These are phyloP conservation scores for Triangularia verruculosa DNA, from an alignment of 2,329 filamentous ascomycete genomes.

Conservation along the genomic window DNA sequence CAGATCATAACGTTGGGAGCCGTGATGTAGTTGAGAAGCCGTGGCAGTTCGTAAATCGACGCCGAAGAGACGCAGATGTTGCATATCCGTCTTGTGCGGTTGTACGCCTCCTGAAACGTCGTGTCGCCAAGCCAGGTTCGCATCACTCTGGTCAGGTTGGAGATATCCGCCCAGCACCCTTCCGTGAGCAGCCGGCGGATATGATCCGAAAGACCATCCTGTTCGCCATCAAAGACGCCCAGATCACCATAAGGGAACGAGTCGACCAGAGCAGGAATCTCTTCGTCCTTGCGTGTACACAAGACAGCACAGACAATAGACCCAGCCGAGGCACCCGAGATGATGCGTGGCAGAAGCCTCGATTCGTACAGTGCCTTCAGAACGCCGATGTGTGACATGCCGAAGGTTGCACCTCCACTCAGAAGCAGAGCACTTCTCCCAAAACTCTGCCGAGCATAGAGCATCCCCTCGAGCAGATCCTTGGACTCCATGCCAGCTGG, in stretches of 20 bases:
- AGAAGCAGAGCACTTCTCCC: conserved; percentile 80
- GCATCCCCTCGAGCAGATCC: conserved; percentile 63
- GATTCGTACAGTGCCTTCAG: conserved; percentile 76
- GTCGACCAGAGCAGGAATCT: conserved; percentile 67
- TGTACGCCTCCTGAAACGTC: conserved; percentile 94
- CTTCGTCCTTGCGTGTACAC: conserved; percentile 73
- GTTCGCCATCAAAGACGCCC: conserved; percentile 67
- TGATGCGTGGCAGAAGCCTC: conserved; percentile 75
- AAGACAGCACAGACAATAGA: conserved; percentile 82
- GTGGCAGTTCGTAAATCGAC: conserved; percentile 80
- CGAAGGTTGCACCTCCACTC: conserved; percentile 84
- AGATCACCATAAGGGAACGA: conserved; percentile 78
- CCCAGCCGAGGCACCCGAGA: conserved; percentile 83
- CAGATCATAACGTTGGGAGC: conserved; percentile 93
- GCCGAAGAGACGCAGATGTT: conserved; percentile 93
- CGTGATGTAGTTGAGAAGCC: conserved; percentile 87
- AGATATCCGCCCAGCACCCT: conserved; percentile 81
- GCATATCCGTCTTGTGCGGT: conserved; percentile 84
- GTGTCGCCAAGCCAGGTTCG: conserved; percentile 76
- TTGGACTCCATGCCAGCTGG: conserved; percentile 56
- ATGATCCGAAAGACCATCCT: conserved; percentile 65
- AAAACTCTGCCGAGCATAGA: conserved; percentile 74
- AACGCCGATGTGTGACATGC: conserved; percentile 89
- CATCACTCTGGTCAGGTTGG: conserved; percentile 79
- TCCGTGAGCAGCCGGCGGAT: conserved; percentile 73